phyloP scores from a whole-genome alignment of 805 yeast genomes.

The Yamadazyma sp. region DNA sequence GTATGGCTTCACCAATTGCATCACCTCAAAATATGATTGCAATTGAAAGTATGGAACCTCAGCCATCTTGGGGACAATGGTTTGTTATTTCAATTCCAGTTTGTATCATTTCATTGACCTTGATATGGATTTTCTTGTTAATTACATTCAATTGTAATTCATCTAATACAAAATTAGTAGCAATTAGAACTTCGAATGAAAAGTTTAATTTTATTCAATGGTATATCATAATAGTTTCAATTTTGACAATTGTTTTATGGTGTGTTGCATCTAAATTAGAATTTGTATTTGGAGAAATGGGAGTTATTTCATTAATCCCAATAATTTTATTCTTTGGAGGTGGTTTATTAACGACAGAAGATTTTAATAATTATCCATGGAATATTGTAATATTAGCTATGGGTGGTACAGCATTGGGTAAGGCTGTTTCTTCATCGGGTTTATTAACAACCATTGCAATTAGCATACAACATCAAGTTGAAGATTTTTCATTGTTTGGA shows the following conservation, averaged over 20 bases:
- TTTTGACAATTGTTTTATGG: constrained; percentile 81
- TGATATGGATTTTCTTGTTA: constrained; percentile 50
- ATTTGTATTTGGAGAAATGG: constrained; percentile 87
- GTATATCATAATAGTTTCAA: constrained; percentile 66
- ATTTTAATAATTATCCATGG: constrained; percentile 95
- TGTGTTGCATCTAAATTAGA: constrained; percentile 78
- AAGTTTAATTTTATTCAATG: constrained; percentile 70
- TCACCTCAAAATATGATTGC: constrained; percentile 57
- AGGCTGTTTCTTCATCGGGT: constrained; percentile 92
- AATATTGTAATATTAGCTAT: constrained; percentile 91
- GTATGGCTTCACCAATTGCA: constrained; percentile 55
- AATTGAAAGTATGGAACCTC: constrained; percentile 49
- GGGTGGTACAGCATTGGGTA: constrained; percentile 97
- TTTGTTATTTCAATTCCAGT: constrained; percentile 50
- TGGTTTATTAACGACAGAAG: constrained; percentile 82
- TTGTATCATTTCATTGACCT: constrained; percentile 36
- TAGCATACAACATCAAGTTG: constrained; percentile 62
- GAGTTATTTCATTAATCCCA: constrained; percentile 90
- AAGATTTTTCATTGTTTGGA: constrained; percentile 65
- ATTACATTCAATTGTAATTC: constrained; percentile 52
- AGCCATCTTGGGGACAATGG: constrained; percentile 58
- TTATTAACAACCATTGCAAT: constrained; percentile 74
- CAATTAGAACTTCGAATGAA: constrained; percentile 59
- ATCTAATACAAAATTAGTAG: constrained; percentile 48
- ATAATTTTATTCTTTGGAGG: constrained; percentile 90